Base-by-base conservation (phyloP, 495 filamentous ascomycete genomes). In the Penicillium bialowiezense region DNA sequence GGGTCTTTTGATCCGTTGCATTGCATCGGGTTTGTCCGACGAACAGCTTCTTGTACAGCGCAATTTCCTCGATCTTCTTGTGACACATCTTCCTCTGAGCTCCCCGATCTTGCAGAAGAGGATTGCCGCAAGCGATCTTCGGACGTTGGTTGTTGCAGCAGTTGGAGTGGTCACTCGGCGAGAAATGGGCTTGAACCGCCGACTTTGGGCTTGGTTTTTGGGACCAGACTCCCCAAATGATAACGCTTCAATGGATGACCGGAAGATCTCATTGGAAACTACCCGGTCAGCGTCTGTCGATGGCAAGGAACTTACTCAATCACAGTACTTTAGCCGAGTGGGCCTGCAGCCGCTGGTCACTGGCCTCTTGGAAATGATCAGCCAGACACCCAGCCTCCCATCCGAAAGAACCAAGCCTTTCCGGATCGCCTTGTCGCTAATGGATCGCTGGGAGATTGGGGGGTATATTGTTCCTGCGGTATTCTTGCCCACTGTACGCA, bases 381-480 rank as follows among this genome's bases (percentile, higher is more conserved):
- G 78, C 26, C 71, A 75, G 7, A 62, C 71, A 10, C 73, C 76
- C 34, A 61, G 50, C 0, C 72, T 75, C 42, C 77, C 89, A 1
- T 65, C 80, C 3, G 89, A 97, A 49, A 78, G 82, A 59, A 89
- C 91, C n/a, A 82, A 81, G 38, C 91, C 95, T 1, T 95, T 95
- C 52, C 84, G 90, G 28, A 91, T 97, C 49, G 93, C 89, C 44
- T 73, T 97, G 5, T 96, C 95, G 13, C 70, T 99, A 43, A 96
- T 97, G 95, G 93, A 99, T 71, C 81, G 89, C 23, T 96, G 89
- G 91, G 95, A 99, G 60, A 89, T 99, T 58, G 93, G 93, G 15
- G 90, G 88, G 9, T 72, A 91, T 18, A 83, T 99, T 41, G 84
- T 96, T 5, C 88, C 91, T 0, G 83, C 87, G 23, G 81, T 97